Conservation (phyloP, 179 eudicot genomes). For the Silene vulgaris region DNA sequence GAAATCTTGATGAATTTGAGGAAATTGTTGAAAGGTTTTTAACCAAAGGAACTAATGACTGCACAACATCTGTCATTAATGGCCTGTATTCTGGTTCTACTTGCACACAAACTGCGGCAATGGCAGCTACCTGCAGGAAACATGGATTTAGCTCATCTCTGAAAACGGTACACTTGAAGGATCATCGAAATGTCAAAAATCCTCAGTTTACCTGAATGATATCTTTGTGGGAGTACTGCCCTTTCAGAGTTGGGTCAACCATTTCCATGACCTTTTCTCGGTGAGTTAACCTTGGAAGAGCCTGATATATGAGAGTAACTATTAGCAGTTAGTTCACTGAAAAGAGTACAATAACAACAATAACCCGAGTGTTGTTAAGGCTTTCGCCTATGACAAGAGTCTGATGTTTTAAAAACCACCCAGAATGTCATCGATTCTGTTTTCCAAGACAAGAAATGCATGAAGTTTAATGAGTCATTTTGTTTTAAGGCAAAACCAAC, state of each 20-base stretch:
- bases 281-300: slow-evolving; percentile 81
- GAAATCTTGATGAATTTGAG: slow-evolving; percentile 45
- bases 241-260: slow-evolving; percentile 72
- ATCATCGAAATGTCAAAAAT: not conserved
- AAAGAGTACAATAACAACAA: not conserved
- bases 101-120: slow-evolving; percentile 94
- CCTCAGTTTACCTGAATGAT: slow-evolving; percentile 63
- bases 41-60: slow-evolving; percentile 76
- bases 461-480: not conserved
- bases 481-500: not conserved
- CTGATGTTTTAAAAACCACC: not conserved
- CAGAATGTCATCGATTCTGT: not conserved
- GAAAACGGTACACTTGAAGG: not conserved
- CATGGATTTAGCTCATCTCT: not conserved
- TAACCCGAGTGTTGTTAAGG: not conserved
- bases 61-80: slow-evolving; percentile 89
- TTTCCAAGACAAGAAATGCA: not conserved
- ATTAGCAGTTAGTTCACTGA: slow-evolving; percentile 13
- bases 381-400: not conserved
- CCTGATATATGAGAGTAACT: slow-evolving; percentile 36
- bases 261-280: slow-evolving; percentile 69
- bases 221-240: slow-evolving; percentile 75
- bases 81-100: slow-evolving; percentile 93
- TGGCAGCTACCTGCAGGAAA: slow-evolving; percentile 71
- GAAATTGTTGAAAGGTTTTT: slow-evolving; percentile 44